These are phyloP conservation scores for Saccharomyces mikatae DNA, from an alignment of 805 yeast genomes.

Conservation along the genomic window DNA sequence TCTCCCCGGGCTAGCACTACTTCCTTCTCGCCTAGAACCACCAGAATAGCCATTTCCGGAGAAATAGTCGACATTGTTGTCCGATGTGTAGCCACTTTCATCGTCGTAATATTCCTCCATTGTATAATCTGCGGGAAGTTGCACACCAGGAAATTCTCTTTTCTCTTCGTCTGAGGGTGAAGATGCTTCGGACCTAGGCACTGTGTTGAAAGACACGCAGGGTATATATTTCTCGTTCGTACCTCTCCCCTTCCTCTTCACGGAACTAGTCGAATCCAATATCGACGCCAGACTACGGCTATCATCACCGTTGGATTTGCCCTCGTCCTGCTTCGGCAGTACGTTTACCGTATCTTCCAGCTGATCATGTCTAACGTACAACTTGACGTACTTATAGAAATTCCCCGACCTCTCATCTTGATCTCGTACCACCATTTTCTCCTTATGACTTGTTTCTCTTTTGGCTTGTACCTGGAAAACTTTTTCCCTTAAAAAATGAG, in stretches of 20 bases:
- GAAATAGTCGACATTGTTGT: slow-evolving; percentile 10
- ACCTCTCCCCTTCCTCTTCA: background rate
- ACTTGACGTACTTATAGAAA: background rate
- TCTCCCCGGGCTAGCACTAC: background rate
- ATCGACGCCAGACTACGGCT: background rate
- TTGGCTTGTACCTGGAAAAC: background rate
- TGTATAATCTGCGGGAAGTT: slow-evolving; percentile 20
- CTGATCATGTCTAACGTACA: background rate
- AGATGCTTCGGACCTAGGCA: slow-evolving; percentile 17
- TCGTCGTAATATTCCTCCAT: slow-evolving; percentile 30
- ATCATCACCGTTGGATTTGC: background rate
- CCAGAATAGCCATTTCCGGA: slow-evolving; percentile 9
- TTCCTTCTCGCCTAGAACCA: background rate
- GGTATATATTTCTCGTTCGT: slow-evolving; percentile 10
- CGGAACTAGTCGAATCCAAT: background rate
- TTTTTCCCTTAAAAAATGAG: background rate
- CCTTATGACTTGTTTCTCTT: background rate
- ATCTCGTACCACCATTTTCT: background rate
- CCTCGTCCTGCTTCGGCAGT: background rate
- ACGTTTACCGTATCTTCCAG: background rate
- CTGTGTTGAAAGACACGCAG: slow-evolving; percentile 30
- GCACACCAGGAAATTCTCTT: slow-evolving; percentile 23
- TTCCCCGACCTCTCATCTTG: background rate
- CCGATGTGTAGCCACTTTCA: slow-evolving; percentile 17
- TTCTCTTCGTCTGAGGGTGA: slow-evolving; percentile 11